Base-by-base conservation (phyloP, 768 basidiomycete genomes). In the Austroboletus festivus region DNA sequence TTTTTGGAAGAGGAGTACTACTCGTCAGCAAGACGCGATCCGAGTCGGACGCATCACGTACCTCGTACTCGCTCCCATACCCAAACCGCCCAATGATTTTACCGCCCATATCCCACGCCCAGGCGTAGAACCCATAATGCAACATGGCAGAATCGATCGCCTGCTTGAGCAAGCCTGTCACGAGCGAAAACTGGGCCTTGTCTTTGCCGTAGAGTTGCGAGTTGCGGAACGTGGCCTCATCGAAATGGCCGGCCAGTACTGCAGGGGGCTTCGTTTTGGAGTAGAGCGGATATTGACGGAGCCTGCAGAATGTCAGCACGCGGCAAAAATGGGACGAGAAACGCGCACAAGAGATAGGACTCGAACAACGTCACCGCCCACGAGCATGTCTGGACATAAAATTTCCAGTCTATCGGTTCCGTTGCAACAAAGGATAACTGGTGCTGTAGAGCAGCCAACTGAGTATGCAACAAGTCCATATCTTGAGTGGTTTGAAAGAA, bases 121-220 rank as follows among this genome's bases (percentile, higher is more conserved):
- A 88, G 2, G 90, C 81, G 63, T 90, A 92, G 50, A 89, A 78
- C 1, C 87, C 89, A 55, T 74, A 83, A 18, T 86, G 82, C 18
- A 96, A 71, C 69, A 93, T 71, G 2, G 69, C 59, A 18, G 85
- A 86, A 51, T 88, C 87, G 19, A 90, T 60, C 38, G 73, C 56
- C 62, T 93, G 89, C 60, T 84, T 85, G 67, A 81, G 86, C 44
- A 93, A 54, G 1, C 85, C 82, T 0, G 86, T 82, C 57, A 89
- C 62, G 34, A 95, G 68, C 3, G 85, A 80, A 66, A 88, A 94
- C 59, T 79, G 79, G 11, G 93, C 89, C 70, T 96, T 96, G 77
- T 93, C 89, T 43, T 78, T 81, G 18, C 93, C 92, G 70, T 99
- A 99, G 35, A 76, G 71, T 65, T 99, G 95, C 0, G 92, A 93